phyloP scores from a whole-genome alignment of 768 basidiomycete species.

The Boletus subparvulus region DNA sequence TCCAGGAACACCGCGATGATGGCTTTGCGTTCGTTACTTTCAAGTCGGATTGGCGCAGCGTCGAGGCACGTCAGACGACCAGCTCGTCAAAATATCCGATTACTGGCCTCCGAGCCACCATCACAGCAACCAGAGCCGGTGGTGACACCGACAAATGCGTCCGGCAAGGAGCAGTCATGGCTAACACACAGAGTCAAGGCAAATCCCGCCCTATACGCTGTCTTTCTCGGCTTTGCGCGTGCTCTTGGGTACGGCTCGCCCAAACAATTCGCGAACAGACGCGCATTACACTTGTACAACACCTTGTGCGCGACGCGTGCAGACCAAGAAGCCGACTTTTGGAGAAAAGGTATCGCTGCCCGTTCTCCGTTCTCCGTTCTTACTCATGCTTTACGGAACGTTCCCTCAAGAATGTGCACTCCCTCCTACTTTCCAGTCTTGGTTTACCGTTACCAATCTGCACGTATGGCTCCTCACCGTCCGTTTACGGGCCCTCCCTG shows the following conservation, averaged over 20 bases:
- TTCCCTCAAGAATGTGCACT: constrained; percentile 64
- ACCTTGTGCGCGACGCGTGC: constrained; percentile 53
- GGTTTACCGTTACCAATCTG: constrained; percentile 92
- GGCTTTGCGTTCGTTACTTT: constrained; percentile 14
- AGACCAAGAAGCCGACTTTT: constrained; percentile 61
- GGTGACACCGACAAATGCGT: background rate
- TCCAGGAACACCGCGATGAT: background rate
- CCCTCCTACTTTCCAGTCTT: constrained; percentile 93
- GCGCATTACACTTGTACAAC: constrained; percentile 59
- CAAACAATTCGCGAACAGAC: constrained; percentile 58
- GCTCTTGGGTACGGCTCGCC: constrained; percentile 60
- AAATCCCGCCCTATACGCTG: constrained; percentile 45
- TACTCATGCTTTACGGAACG: constrained; percentile 1
- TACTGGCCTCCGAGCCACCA: constrained; percentile 8
- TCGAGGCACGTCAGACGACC: constrained; percentile 9
- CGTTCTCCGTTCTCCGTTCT: background rate
- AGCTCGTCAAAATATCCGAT: constrained; percentile 9
- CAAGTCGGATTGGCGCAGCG: constrained; percentile 4
- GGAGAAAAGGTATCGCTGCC: constrained; percentile 57
- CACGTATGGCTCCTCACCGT: constrained; percentile 91
- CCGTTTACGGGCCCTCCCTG: constrained; percentile 80
- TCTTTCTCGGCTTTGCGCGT: constrained; percentile 49
- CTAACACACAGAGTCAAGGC: constrained; percentile 52
- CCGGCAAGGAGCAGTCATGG: constrained; percentile 44
- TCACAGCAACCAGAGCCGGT: constrained; percentile 8